A percentile compares a stretch with the other conserved stretches of the same genome.
Evolutionary conservation across 371 early-diverging fungal genomes (phyloP).

Genomic region (Mortierella sp.): DNA sequence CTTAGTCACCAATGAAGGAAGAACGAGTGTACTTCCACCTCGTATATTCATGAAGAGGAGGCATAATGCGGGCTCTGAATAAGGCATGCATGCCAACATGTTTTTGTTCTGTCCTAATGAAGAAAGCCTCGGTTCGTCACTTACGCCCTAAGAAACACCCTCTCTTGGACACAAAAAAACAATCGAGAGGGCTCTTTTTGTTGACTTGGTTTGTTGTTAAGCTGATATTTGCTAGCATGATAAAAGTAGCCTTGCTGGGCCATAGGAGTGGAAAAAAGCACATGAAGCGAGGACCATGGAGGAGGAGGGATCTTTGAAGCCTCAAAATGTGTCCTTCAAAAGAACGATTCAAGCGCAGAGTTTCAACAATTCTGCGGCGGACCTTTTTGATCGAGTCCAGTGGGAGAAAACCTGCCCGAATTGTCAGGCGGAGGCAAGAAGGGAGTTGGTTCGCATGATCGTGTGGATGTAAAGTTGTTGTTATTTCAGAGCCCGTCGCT

Average conservation of each 20-base stretch:
- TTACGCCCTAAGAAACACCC: neutral
- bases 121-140: neutral
- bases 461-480: too few species aligned
- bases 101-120: neutral
- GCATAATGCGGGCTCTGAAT: neutral
- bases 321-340: too few species aligned
- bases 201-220: neutral
- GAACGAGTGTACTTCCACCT: neutral
- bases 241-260: neutral
- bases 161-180: neutral
- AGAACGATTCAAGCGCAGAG: too few species aligned
- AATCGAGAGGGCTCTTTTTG: neutral
- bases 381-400: too few species aligned
- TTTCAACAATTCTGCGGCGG: too few species aligned
- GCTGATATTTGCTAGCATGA: neutral
- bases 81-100: neutral
- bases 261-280: neutral
- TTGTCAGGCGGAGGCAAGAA: too few species aligned
- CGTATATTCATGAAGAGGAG: too few species aligned
- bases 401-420: too few species aligned
- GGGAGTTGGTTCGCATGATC: too few species aligned
- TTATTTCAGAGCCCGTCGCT: neutral
- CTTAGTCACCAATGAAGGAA: too few species aligned
- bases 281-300: too few species aligned
- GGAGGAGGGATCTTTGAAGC: too few species aligned